Evolutionary conservation across 1,139 yeast genomes (phyloP), one percentile per base, ranked within the genome.

Genomic region (Sugiyamaella neomexicana): DNA sequence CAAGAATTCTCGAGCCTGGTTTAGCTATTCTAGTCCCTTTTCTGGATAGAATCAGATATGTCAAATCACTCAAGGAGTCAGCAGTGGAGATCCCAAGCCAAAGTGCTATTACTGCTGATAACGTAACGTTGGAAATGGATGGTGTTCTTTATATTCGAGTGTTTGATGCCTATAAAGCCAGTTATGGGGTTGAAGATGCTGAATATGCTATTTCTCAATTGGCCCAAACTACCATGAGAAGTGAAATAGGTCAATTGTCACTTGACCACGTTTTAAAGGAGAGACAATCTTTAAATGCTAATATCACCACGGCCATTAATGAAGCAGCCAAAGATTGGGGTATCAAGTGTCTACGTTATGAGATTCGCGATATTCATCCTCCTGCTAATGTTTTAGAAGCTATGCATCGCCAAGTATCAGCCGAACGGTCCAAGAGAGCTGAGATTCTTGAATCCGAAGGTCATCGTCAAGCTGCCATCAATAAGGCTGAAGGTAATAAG

Each of bases 251-350:
- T 51, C 86, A 87, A 59, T 74, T 88, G 75, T 79, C 90, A 2
- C 78, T 89, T 63, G 96, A 89, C 65, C 81, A 84, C 53, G 95
- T 87, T 17, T 77, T 89, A 62, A 79, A 82, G 61, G 96, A 88
- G 69, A 79, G 95, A 65, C 91, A 86, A 66, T 68, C 78, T 34
- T 77, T 89, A 63, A 89, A 89, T 71, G 72, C 72, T 59, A 86
- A 86, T 71, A 88, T 89, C 68, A 87, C 90, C 55, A 66, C 75
- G n/a, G 89, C 86, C 7, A 83, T 89, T 65, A 89, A 89, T 67
- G 95, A 86, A 63, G 96, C 96, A 3, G 89, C 96, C 10, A 76
- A 75, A 54, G 90, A 82, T 49, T 89, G 96, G 96, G 96, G 96
- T 53, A 86, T 89, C 54, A 80, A 81, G 64, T 89, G 96, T 67